Base-by-base conservation (phyloP, 2,329 filamentous ascomycete genomes). In the Delphinella strobiligena region DNA sequence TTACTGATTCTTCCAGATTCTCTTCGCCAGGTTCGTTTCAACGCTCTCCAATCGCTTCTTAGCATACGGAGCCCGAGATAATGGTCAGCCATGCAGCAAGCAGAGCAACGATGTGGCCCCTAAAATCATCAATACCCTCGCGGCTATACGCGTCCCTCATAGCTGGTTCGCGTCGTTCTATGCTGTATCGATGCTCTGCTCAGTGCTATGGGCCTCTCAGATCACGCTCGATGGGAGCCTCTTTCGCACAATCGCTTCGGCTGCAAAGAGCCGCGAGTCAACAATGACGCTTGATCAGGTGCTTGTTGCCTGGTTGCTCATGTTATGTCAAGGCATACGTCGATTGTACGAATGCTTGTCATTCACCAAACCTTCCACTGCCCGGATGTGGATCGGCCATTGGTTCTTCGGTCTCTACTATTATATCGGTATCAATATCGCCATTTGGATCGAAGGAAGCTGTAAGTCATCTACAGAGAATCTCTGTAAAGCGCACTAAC, bases 121-220 rank as follows among this genome's bases (percentile, higher is more conserved):
- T 11, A n/a, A 18, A 34, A 24, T 19, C 16, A 14, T 60, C 9
- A 73, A 78, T 50, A 55, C 54, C 42, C 52, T 73, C 15, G 69
- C 73, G 24, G 62, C 59, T 29, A 58, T 72, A 48, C 74, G 75
- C 54, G 80, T 95, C 27, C 87, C 89, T 16, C 91, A 96, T 62
- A 73, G 73, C 45, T 96, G 84, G 78, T 96, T 96, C 60, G 72
- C 71, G 32, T 82, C 91, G 51, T 96, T 94, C 63, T 96, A 98
- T 58, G 54, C 82, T 38, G 58, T 78, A 27, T 89, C 84, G 3
- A 62, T 87, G 4, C 54, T 65, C 2, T 78, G 75, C 43, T 88
- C 84, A 0, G 52, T 75, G 4, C 82, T 88, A 57, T 95, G 88
- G 86, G 73, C 69, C 0, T 59, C 62, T 48, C 80, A 88, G 58